Conservation (phyloP, 139 green algal species). For the Chlorella sorokiniana region DNA sequence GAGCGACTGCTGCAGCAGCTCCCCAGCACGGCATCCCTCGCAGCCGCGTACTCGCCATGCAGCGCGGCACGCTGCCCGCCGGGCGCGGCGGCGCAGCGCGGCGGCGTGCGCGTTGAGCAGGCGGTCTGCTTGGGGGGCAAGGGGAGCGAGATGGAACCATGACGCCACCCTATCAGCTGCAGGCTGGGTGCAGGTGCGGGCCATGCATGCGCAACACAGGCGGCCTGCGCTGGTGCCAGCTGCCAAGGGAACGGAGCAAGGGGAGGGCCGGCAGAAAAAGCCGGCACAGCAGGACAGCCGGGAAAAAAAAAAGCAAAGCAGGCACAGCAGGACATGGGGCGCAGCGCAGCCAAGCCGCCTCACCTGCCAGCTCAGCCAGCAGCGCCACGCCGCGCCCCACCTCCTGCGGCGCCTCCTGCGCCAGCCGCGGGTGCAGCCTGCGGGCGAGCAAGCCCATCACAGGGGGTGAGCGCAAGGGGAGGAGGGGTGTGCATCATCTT, state of each 20-base stretch:
- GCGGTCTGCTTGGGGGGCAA: not conserved
- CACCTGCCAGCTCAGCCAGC: slow-evolving; percentile 6
- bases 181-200: no score
- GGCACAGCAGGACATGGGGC: not conserved
- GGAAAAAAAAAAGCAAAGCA: not conserved
- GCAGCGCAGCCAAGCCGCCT: no score
- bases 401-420: not conserved
- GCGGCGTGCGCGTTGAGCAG: slow-evolving; percentile 14
- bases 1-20: slow-evolving; percentile 17
- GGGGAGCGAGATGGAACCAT: not conserved
- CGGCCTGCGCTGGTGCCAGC: no score
- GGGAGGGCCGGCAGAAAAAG: not conserved
- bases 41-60: not conserved
- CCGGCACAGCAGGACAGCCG: not conserved
- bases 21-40: not conserved
- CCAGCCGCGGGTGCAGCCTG: slow-evolving; percentile 17
- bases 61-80: not conserved
- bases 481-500: not conserved
- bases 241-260: not conserved
- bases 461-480: not conserved
- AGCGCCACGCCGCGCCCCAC: not conserved
- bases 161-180: no score
- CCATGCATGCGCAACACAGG: no score
- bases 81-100: not conserved
- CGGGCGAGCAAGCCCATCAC: not conserved